Base-by-base conservation (phyloP, 805 yeast species). In the Cyberlindnera bimundalis region DNA sequence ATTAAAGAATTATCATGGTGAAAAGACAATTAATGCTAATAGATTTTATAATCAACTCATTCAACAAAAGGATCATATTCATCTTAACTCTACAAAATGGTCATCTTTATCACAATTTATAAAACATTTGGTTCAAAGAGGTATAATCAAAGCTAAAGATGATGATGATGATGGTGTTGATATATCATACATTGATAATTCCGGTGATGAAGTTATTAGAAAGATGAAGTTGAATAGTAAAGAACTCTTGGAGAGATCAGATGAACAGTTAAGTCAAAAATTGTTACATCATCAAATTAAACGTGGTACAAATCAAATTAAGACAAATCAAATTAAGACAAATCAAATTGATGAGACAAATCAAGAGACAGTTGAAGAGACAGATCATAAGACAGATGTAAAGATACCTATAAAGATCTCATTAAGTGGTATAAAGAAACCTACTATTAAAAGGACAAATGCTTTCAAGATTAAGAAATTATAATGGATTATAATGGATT, bases 21-120 rank as follows among this genome's bases (percentile, higher is more conserved):
- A 86, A 37, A 89, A 88, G 60, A 65, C 67, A 43, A 73, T 90
- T 32, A 81, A 80, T 42, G 91, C 89, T 3, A 93, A 93, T 64
- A 74, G 79, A 56, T 88, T 87, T 55, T 93, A 93, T 65, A 95
- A 90, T 56, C 96, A 90, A 58, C 83, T 83, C 56, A 91, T 93
- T 42, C 73, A 75, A 45, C 86, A 91, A 58, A 78, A 78, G 53
- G 78, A 85, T 42, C 98, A 93, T 61, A 67, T 89, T 10, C 99
- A 91, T 61, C 78, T 93, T 82, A 89, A 88, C 52, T 80, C 97
- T 2, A 93, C 99, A 1, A 71, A 71, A 43, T 93, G 95, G 87
- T 60, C 71, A 3, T 74, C 84, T 2, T 62, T 93, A 34, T 74
- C 88, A 0, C 73, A 76, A 29, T 87, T 91, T 56, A 71, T 87